A percentile compares a stretch with the other conserved stretches of the same genome.
phyloP scores from a whole-genome alignment of 2,329 filamentous ascomycete species.

The Tolypocladium guangdongense region DNA sequence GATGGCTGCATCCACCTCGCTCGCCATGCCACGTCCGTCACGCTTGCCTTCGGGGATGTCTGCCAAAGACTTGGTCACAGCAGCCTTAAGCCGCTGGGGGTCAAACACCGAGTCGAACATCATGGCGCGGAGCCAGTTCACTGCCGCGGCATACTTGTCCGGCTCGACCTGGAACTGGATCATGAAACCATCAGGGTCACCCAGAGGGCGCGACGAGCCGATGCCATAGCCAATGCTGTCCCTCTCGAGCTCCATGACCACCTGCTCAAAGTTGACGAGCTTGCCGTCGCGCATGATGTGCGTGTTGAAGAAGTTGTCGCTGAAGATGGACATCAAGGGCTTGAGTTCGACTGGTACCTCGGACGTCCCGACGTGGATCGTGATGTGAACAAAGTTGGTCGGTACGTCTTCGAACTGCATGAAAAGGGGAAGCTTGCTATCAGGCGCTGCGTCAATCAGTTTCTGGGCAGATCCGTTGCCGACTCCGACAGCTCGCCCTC shows the following conservation, averaged over 20 bases:
- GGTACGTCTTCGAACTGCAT: slow-evolving; percentile 95
- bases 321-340: slow-evolving; percentile 74
- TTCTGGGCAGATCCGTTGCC: slow-evolving; percentile 61
- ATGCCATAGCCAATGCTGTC: slow-evolving; percentile 82
- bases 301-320: slow-evolving; percentile 89
- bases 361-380: slow-evolving; percentile 68
- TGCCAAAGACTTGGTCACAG: slow-evolving; percentile 70
- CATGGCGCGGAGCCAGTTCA: slow-evolving; percentile 76
- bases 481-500: slow-evolving; percentile 60
- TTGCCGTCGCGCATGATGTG: slow-evolving; percentile 70
- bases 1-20: slow-evolving; percentile 62
- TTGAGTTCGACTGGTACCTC: slow-evolving; percentile 71
- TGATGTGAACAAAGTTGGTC: slow-evolving; percentile 84
- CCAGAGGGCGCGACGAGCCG: slow-evolving; percentile 54
- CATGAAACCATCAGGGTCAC: slow-evolving; percentile 71
- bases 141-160: slow-evolving; percentile 72
- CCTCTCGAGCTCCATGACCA: slow-evolving; percentile 81
- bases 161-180: slow-evolving; percentile 80
- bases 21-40: slow-evolving; percentile 59
- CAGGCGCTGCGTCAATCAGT: slow-evolving; percentile 57
- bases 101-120: slow-evolving; percentile 89
- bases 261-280: slow-evolving; percentile 76
- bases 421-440: slow-evolving; percentile 61
- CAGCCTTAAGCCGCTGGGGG: slow-evolving; percentile 49
- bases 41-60: slow-evolving; percentile 91